Base-by-base conservation (phyloP, 148 eudicot species). In the Salicornia ramosissima region DNA sequence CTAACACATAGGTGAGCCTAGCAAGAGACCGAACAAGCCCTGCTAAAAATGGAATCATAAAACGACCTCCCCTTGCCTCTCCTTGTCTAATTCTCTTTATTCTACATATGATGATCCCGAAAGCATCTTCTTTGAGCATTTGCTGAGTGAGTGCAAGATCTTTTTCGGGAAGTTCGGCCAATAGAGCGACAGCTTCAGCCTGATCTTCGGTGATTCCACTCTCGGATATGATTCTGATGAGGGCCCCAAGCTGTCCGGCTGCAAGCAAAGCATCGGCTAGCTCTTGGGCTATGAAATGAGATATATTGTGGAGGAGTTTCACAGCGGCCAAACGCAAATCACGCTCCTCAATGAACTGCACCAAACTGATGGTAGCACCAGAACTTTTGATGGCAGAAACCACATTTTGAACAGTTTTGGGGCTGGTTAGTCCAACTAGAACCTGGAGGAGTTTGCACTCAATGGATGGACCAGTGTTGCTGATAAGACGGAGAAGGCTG, bases 391-490 rank as follows among this genome's bases (percentile, higher is more conserved):
- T 87, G 78, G 97, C 95, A n/a, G 91, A 73, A 70, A 87, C 95
- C 34, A 91, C 91, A 29, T 83, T 80, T 0, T 42, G 33, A 49
- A 84, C 90, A n/a, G 86, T 85, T 42, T 77, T 71, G 15, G 75
- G 79, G 61, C 74, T 82, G 11, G 97, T 91, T 54, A 91, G 89
- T 63, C 97, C 97, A 14, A 88, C 90, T 31, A 91, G 92, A 51
- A 91, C 97, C 71, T 86, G 90, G 70, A 91, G 82, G 53, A 88
- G 97, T 79, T 88, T 88, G 84, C 95, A 85, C 79, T 85, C 97
- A 40, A 91, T 91, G n/a, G 91, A 76, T 1, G 97, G 97, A 51
- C 97, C 97, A 12, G 97, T 91, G 81, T 91, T 91, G 74, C 88
- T 91, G 52, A 91, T 91, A 24, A 91, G 83, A 58, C 83, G 87